A percentile compares a stretch with the other conserved stretches of the same genome.
Conservation (phyloP, 2,329 filamentous ascomycete genomes). For the Daldinia eschscholtzii region DNA sequence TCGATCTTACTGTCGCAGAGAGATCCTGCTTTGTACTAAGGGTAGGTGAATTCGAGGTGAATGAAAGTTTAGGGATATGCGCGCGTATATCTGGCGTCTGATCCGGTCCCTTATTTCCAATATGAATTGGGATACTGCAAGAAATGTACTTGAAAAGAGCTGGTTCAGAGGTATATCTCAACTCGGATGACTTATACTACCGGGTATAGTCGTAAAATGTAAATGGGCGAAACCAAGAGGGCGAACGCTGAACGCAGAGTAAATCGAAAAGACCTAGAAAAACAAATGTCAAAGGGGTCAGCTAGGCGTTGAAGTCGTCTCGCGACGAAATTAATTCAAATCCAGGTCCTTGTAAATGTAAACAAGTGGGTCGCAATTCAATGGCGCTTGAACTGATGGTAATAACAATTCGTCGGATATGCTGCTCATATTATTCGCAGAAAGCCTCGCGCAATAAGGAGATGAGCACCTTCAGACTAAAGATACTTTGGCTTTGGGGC, state of each 20-base stretch:
- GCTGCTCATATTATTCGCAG: constrained; percentile 7
- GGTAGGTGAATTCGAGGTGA: constrained; percentile 36
- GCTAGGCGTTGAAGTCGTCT: constrained; percentile 31
- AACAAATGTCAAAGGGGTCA: constrained; percentile 31
- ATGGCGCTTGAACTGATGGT: constrained; percentile 17
- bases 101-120: constrained; percentile 32
- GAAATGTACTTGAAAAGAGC: constrained; percentile 23
- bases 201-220: constrained; percentile 24
- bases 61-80: constrained; percentile 28
- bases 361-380: constrained; percentile 24
- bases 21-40: constrained; percentile 20
- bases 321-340: constrained; percentile 22
- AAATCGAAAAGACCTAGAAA: constrained; percentile 37
- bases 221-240: constrained; percentile 30
- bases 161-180: constrained; percentile 25
- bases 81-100: constrained; percentile 16
- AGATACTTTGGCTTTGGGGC: constrained; percentile 4
- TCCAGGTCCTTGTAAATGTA: constrained; percentile 18
- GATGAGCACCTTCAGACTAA: constrained; percentile 24
- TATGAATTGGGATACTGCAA: constrained; percentile 17
- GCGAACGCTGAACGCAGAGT: constrained; percentile 37
- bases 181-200: constrained; percentile 25
- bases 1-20: constrained; percentile 28
- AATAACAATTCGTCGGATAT: constrained; percentile 18
- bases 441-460: constrained; percentile 29